Evolutionary conservation across 1,284 basidiomycete species (phyloP).

Genomic region (Ganoderma boninense): DNA sequence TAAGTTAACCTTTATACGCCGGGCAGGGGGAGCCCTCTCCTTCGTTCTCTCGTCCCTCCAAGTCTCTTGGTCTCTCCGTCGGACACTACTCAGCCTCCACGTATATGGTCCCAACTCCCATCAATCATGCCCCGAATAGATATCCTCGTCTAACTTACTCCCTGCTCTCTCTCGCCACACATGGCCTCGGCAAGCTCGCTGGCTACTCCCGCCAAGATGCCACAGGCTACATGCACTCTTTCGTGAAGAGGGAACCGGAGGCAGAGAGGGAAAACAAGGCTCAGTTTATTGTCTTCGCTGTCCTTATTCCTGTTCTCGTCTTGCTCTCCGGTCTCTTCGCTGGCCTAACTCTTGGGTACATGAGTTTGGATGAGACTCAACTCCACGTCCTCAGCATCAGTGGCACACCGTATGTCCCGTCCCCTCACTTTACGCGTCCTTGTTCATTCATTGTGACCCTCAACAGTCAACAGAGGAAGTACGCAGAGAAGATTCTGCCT

Average conservation of each 20-base stretch:
- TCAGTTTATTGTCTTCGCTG: conserved; percentile 53
- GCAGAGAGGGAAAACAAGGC: conserved; percentile 29
- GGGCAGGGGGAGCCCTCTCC: neutral
- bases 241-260: conserved; percentile 31
- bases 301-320: conserved; percentile 66
- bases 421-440: too few relatives aligned
- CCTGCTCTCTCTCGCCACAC: conserved; percentile 29
- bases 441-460: neutral
- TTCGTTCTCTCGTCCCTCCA: conserved; percentile 6
- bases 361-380: conserved; percentile 93
- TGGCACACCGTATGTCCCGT: conserved; percentile 72
- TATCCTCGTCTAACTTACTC: conserved; percentile 33
- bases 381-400: conserved; percentile 87
- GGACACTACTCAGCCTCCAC: neutral
- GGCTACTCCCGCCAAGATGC: conserved; percentile 22
- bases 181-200: conserved; percentile 26
- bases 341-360: conserved; percentile 86
- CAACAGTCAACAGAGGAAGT: conserved; percentile 73
- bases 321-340: conserved; percentile 70
- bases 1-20: neutral
- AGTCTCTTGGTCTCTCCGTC: conserved; percentile 6
- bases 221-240: conserved; percentile 21
- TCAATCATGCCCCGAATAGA: conserved; percentile 26
- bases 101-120: conserved; percentile 30
- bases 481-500: conserved; percentile 87